Evolutionary conservation across 1,284 basidiomycete genomes (phyloP), one percentile per base, ranked within the genome.

Genomic region (Cryptococcus sp.): DNA sequence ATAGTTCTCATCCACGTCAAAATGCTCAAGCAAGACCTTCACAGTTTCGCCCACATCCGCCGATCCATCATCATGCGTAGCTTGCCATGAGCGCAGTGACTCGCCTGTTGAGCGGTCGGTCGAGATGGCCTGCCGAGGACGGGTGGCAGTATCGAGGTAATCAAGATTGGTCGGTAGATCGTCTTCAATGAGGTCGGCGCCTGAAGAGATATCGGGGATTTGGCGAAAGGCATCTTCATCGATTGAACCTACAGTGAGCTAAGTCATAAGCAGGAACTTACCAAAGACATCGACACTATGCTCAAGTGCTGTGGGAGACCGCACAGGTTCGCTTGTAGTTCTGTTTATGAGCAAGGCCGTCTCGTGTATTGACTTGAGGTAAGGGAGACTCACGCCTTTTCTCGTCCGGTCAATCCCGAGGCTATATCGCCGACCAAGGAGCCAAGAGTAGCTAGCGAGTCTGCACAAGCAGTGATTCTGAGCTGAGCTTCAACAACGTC

Each of bases 131-230:
- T 43, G 41, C 13, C 23, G 41, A 83, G 44, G 79, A 10, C 59
- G 57, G 2, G 64, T 60, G 2, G 87, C 85, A 46, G 83, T 83
- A 58, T 92, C 90, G 23, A 97, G 79, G 64, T 92, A 98, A 62
- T 91, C 87, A 32, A 81, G 77, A 69, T 98, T 93, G 16, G 81
- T 87, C 0, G 93, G 93, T 11, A 98, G 78, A 67, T 98, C 91
- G 65, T 98, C 94, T 40, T 81, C 79, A 45, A 98, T 86, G 82
- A 97, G 85, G 71, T 98, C 93, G 3, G 88, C 85, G 3, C 83
- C 81, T 4, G 84, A 81, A 5, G 74, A 64, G 25, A 78, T 58
- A 56, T 90, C 85, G 0, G 88, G 87, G 5, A 84, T 70, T 21
- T 78, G 78, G 46, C 77, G 81, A 75, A 96, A 97, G 0, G 91